Evolutionary conservation across 164 flowering plant genomes (phyloP).

Genomic region (Echeveria elegans): DNA sequence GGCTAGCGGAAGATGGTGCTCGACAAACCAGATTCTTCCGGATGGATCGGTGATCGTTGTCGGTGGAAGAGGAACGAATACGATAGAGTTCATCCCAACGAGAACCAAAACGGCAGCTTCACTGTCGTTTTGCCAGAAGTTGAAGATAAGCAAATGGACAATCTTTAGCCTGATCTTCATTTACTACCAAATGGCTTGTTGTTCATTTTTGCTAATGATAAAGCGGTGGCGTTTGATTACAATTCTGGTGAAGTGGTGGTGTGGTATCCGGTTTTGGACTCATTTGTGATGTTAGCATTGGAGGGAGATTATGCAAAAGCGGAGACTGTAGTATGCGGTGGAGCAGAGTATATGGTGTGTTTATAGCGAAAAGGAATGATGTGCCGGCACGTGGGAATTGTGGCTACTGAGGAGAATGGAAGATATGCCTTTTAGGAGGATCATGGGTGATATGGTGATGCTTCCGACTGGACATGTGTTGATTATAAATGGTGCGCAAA

Average conservation of each 20-base stretch:
- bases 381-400: constrained; percentile 66
- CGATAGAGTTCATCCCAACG: constrained; percentile 61
- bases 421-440: constrained; percentile 72
- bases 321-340: constrained; percentile 73
- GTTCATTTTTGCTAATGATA: constrained; percentile 74
- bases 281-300: constrained; percentile 70
- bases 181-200: constrained; percentile 70
- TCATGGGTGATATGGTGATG: constrained; percentile 96
- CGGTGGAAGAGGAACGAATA: constrained; percentile 33
- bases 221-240: constrained; percentile 49
- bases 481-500: constrained; percentile 79
- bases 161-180: constrained; percentile 79
- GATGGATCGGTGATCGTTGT: constrained; percentile 38
- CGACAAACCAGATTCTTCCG: constrained; percentile 36
- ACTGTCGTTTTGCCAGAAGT: constrained; percentile 52
- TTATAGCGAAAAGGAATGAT: constrained; percentile 33
- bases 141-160: constrained; percentile 66
- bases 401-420: constrained; percentile 60
- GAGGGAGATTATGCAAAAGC: constrained; percentile 46
- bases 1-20: constrained; percentile 32
- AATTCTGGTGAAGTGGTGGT: constrained; percentile 18
- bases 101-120: constrained; percentile 20
- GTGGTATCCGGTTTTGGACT: constrained; percentile 47
- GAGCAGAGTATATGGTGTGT: constrained; percentile 73
- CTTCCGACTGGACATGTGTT: constrained; percentile 70